A percentile compares a stretch with the other conserved stretches of the same genome.
phyloP scores from a whole-genome alignment of 2,329 filamentous ascomycete genomes.

The Ceratocystis alfenasii region DNA sequence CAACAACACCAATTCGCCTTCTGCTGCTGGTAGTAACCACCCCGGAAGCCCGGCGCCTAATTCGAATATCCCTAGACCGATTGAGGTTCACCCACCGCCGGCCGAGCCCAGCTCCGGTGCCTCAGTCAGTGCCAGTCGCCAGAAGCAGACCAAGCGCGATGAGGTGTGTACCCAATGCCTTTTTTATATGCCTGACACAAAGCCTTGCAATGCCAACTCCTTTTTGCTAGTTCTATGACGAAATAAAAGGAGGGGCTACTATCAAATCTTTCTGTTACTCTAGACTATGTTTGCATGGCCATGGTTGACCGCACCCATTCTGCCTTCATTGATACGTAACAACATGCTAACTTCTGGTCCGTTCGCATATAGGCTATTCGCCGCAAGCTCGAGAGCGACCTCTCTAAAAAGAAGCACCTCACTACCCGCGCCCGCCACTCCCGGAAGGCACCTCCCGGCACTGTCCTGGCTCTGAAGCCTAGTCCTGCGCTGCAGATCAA shows the following conservation, averaged over 20 bases:
- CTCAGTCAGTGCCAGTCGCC: slow-evolving; percentile 80
- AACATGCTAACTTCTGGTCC: slow-evolving; percentile 19
- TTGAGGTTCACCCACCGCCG: slow-evolving; percentile 47
- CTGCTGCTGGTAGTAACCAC: slow-evolving; percentile 25
- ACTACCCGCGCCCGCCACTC: slow-evolving; percentile 67
- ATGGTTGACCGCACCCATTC: neutral
- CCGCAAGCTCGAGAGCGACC: slow-evolving; percentile 89
- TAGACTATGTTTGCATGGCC: neutral
- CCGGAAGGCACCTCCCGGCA: slow-evolving; percentile 89
- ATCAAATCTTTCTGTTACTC: neutral
- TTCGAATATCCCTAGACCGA: slow-evolving; percentile 62
- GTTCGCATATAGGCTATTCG: slow-evolving; percentile 64
- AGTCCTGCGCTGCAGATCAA: slow-evolving; percentile 97
- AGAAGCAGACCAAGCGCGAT: slow-evolving; percentile 95
- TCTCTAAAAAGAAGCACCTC: slow-evolving; percentile 90
- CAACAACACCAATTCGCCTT: slow-evolving; percentile 13
- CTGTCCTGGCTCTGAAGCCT: slow-evolving; percentile 87
- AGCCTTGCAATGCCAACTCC: neutral
- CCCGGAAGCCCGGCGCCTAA: slow-evolving; percentile 47
- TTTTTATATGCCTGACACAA: neutral
- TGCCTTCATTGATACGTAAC: neutral
- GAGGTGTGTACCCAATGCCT: slow-evolving; percentile 54
- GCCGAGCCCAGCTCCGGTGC: slow-evolving; percentile 41
- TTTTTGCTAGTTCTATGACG: neutral
- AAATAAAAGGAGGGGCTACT: slow-evolving; percentile 2